Evolutionary conservation across 1,284 basidiomycete genomes (phyloP).

Genomic region (Athelia sp.): DNA sequence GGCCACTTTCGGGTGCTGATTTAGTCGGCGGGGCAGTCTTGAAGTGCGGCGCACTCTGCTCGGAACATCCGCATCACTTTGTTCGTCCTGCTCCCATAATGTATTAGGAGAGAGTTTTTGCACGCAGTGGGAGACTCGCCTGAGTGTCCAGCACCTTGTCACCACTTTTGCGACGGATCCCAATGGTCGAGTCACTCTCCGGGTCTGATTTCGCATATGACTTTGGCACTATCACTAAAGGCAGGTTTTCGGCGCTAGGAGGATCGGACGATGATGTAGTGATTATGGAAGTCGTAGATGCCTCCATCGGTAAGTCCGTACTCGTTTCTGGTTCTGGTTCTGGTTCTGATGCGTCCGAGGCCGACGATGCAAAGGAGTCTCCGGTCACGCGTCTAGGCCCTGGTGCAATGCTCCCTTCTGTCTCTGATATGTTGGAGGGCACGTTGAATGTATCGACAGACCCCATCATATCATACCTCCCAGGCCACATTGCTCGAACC

Average conservation of each 20-base stretch:
- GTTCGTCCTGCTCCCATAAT: slow-evolving; percentile 9
- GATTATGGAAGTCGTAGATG: slow-evolving; percentile 2
- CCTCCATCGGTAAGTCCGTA: neutral
- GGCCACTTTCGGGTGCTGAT: slow-evolving; percentile 66
- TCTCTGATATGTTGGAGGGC: slow-evolving; percentile 71
- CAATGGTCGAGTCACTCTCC: slow-evolving; percentile 13
- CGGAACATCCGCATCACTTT: slow-evolving; percentile 2
- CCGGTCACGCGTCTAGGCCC: slow-evolving; percentile 41
- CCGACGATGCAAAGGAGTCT: slow-evolving; percentile 54
- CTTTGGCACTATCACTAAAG: neutral
- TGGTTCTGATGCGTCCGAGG: slow-evolving; percentile 55
- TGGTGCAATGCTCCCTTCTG: slow-evolving; percentile 53
- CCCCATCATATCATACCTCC: slow-evolving; percentile 46
- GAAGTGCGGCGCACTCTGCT: slow-evolving; percentile 12
- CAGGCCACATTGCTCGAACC: slow-evolving; percentile 66
- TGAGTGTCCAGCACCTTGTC: slow-evolving; percentile 14
- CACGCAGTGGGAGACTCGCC: slow-evolving; percentile 16
- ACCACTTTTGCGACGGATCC: slow-evolving; percentile 7
- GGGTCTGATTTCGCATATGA: slow-evolving; percentile 7
- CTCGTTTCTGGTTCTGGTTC: slow-evolving; percentile 21
- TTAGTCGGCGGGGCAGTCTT: slow-evolving; percentile 61
- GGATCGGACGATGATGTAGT: neutral
- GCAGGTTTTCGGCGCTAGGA: neutral
- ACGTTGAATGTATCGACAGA: slow-evolving; percentile 49
- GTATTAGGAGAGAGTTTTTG: slow-evolving; percentile 3